Base-by-base conservation (phyloP, 2,329 filamentous ascomycete species). In the Neoscytalidium dimidiatum region DNA sequence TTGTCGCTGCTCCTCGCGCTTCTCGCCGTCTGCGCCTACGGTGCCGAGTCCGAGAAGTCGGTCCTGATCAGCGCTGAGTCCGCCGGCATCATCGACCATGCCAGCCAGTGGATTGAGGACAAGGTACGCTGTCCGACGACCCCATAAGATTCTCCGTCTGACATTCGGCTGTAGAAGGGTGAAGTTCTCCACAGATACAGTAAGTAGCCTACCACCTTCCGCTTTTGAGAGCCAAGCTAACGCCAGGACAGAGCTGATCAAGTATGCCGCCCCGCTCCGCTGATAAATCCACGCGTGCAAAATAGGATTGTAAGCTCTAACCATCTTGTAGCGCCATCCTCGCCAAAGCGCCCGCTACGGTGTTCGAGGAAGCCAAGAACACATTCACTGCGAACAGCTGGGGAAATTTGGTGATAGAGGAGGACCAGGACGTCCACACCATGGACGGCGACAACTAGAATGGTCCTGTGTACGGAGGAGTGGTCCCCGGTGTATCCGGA, bases 161-260 rank as follows among this genome's bases (percentile, higher is more conserved):
- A 64, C 62, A 43, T 3, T 29, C 21, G 43, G 49, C 17, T 14
- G 43, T 70, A 86, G 82, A 84, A 91, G 57, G 92, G 92, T 43
- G 79, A 86, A 57, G 92, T 97, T 71, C 95, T 90, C 23, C 92
- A 96, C 80, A 86, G 89, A 72, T 95, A 92, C 77, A 87, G 90
- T 92, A 84, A 75, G 88, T 78, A 38, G 5, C 23, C 48, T 35
- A 63, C 28, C 21, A 53, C 62, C 46, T 49, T 38, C 28, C 61
- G 26, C 52, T 17, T 57, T 19, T 5, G 31, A 51, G 46, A 58
- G 29, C 51, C 46, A 52, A 49, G 64, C 70, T 73, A 68, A 72
- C 67, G 44, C 28, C 23, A 19, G 17, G 56, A 35, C 65, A 82
- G 78, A 73, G 61, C 67, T 80, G 19, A 75, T 81, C 69, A 80